phyloP scores from a whole-genome alignment of 345 rosid species.

The Mercurialis annua region DNA sequence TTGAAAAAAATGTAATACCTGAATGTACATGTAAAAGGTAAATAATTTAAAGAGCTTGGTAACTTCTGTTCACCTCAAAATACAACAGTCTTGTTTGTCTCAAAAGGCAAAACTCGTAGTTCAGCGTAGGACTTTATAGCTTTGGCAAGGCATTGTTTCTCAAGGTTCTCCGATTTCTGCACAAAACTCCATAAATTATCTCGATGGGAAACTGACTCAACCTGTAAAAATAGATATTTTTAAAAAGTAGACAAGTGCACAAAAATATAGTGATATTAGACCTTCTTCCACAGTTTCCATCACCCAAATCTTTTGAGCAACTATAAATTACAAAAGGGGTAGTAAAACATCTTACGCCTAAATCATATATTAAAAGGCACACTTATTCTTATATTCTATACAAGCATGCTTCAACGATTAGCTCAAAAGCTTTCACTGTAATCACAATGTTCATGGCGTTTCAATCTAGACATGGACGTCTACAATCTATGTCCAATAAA shows the following conservation, averaged over 20 bases:
- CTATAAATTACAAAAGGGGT: no score
- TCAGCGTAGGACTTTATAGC: constrained; percentile 84
- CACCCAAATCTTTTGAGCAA: not conserved
- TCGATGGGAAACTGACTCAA: constrained; percentile 88
- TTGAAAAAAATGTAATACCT: not conserved
- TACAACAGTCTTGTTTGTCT: constrained; percentile 66
- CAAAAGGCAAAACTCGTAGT: constrained; percentile 74
- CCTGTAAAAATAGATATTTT: constrained; percentile 44
- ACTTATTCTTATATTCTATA: not conserved
- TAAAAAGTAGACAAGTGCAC: constrained; percentile 11
- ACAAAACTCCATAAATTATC: constrained; percentile 78
- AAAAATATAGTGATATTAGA: not conserved
- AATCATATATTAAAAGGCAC: no score
- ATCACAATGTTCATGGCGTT: not conserved
- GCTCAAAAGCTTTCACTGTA: no score
- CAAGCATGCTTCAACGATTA: not conserved
- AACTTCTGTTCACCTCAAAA: constrained; percentile 35
- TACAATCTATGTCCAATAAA: not conserved
- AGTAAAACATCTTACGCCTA: no score
- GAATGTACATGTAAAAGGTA: not conserved
- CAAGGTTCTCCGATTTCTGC: constrained; percentile 87
- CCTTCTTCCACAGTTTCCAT: not conserved
- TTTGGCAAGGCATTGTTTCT: constrained; percentile 80
- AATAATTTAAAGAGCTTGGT: constrained; percentile 1
- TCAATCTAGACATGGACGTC: not conserved